These are phyloP conservation scores for Zelopaecilomyces penicillatus DNA, from an alignment of 2,329 filamentous ascomycete species.

Conservation along the genomic window DNA sequence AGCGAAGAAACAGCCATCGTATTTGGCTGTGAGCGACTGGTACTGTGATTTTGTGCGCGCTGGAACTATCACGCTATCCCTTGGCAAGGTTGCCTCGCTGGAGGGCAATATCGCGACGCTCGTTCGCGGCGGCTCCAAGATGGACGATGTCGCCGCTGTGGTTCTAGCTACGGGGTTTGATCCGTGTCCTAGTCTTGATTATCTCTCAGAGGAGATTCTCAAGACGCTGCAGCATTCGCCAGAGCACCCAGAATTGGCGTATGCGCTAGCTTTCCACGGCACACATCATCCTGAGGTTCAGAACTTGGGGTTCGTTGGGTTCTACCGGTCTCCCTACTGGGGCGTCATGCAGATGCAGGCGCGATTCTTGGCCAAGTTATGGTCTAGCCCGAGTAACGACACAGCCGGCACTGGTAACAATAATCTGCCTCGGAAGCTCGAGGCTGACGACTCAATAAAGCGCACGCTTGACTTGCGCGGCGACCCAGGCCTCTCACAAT, in stretches of 20 bases:
- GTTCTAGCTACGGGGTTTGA: conserved; percentile 71
- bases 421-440: conserved; percentile 31
- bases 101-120: conserved; percentile 27
- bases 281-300: conserved; percentile 53
- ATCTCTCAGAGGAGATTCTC: conserved; percentile 50
- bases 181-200: conserved; percentile 53
- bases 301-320: conserved; percentile 69
- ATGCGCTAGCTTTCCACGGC: conserved; percentile 60
- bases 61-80: conserved; percentile 45
- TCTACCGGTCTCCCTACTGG: conserved; percentile 81
- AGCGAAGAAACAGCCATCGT: conserved; percentile 46
- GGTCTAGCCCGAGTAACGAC: conserved; percentile 31
- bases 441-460: conserved; percentile 34
- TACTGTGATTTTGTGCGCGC: conserved; percentile 68
- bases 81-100: conserved; percentile 35
- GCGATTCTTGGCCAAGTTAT: conserved; percentile 54
- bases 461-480: conserved; percentile 42
- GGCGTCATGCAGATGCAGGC: conserved; percentile 83
- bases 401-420: conserved; percentile 14
- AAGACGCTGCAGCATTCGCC: conserved; percentile 49
- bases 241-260: conserved; percentile 45
- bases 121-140: conserved; percentile 16
- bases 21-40: conserved; percentile 60
- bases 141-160: conserved; percentile 56
- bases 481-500: conserved; percentile 53